These are phyloP conservation scores for Aspergillus versicolor DNA, from an alignment of 2,329 filamentous ascomycete species.

Conservation along the genomic window DNA sequence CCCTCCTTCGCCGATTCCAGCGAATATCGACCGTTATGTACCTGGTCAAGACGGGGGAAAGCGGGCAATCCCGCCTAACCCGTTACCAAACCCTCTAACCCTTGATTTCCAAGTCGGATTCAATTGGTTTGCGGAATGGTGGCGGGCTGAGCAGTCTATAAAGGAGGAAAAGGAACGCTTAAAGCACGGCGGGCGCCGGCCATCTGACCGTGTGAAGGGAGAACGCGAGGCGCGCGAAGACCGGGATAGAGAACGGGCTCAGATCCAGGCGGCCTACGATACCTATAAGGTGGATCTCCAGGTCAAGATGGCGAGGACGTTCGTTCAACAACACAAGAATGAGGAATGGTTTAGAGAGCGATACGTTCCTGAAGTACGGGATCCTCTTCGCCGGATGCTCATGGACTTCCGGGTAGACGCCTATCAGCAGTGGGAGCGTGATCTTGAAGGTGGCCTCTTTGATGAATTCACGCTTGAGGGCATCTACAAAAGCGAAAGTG, in stretches of 20 bases:
- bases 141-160: conserved; percentile 62
- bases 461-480: conserved; percentile 95
- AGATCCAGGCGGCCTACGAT: conserved; percentile 65
- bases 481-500: conserved; percentile 88
- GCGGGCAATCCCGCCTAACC: conserved; percentile 55
- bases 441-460: conserved; percentile 80
- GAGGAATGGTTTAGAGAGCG: conserved; percentile 98
- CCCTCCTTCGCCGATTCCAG: conserved; percentile 56
- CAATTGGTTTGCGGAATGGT: conserved; percentile 69
- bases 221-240: conserved; percentile 64
- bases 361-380: conserved; percentile 80
- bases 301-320: conserved; percentile 76
- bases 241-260: conserved; percentile 60
- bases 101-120: conserved; percentile 67
- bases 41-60: conserved; percentile 59
- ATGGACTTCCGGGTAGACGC: conserved; percentile 75
- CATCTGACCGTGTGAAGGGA: conserved; percentile 56
- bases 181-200: conserved; percentile 58
- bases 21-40: conserved; percentile 65
- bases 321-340: conserved; percentile 87
- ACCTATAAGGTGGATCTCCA: conserved; percentile 66
- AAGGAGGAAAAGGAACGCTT: conserved; percentile 64
- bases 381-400: conserved; percentile 71
- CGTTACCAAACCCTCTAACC: conserved; percentile 60
- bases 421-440: conserved; percentile 85